phyloP scores from a whole-genome alignment of 257 asterid species.

The Ocimum tenuiflorum region DNA sequence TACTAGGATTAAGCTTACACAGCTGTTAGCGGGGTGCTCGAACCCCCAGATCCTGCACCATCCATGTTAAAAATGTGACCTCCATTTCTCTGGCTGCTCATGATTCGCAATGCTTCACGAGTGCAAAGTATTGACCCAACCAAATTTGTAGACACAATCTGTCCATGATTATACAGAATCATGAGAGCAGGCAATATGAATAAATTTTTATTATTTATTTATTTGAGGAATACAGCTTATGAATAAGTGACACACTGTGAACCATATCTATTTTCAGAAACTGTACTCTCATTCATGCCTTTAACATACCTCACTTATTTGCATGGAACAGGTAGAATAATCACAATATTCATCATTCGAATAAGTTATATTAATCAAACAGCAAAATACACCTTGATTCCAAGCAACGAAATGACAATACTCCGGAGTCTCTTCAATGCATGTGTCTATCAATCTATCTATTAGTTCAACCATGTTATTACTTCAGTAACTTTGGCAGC shows the following conservation, averaged over 20 bases:
- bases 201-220: background rate
- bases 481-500: background rate
- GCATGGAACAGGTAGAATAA: background rate
- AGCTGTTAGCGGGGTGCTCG: constrained; percentile 96
- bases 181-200: background rate
- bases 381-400: background rate
- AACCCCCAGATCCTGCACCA: constrained; percentile 98
- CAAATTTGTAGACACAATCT: constrained; percentile 95
- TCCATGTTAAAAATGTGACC: constrained; percentile 98
- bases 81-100: constrained; percentile 60
- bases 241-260: background rate
- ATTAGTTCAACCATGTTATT: background rate
- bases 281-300: background rate
- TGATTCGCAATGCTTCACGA: constrained; percentile 69
- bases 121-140: constrained; percentile 94
- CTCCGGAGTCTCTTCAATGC: background rate
- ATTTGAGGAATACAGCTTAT: too few species aligned
- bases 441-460: background rate
- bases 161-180: constrained; percentile 20
- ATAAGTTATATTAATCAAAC: background rate
- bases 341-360: background rate
- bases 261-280: background rate
- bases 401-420: background rate
- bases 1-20: constrained; percentile 54
- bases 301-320: background rate